These are phyloP conservation scores for Cladosporium sp. DNA, from an alignment of 2,329 filamentous ascomycete species.

Conservation along the genomic window DNA sequence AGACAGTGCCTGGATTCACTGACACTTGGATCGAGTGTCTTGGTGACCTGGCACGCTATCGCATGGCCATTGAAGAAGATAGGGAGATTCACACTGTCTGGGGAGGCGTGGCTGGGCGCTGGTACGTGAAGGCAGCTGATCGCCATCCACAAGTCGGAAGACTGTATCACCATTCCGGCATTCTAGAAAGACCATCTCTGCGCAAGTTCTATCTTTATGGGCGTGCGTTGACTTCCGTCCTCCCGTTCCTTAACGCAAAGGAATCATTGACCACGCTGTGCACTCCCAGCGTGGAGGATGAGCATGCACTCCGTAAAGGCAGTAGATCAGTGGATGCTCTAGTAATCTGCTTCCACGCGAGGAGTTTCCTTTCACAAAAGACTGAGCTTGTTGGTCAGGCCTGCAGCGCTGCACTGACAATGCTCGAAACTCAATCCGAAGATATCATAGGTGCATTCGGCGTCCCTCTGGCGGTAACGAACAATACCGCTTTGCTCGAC, in stretches of 20 bases:
- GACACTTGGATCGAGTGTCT: slow-evolving; percentile 94
- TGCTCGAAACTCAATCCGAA: slow-evolving; percentile 60
- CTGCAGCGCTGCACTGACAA: slow-evolving; percentile 51
- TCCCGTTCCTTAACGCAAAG: slow-evolving; percentile 66
- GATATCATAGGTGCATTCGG: slow-evolving; percentile 38
- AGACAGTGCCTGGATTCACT: slow-evolving; percentile 78
- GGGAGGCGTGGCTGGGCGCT: slow-evolving; percentile 75
- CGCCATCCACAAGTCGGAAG: slow-evolving; percentile 73
- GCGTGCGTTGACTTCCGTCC: slow-evolving; percentile 67
- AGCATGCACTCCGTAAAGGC: slow-evolving; percentile 35
- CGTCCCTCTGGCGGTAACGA: slow-evolving; percentile 60
- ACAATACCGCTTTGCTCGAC: slow-evolving; percentile 55
- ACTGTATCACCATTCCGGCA: slow-evolving; percentile 85
- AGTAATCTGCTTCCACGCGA: slow-evolving; percentile 54
- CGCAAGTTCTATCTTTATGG: slow-evolving; percentile 73
- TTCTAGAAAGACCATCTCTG: slow-evolving; percentile 69
- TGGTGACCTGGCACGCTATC: slow-evolving; percentile 79
- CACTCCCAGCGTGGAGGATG: slow-evolving; percentile 47
- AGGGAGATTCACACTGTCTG: slow-evolving; percentile 70
- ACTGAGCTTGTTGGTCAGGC: slow-evolving; percentile 50
- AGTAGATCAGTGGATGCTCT: slow-evolving; percentile 52
- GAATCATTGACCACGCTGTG: slow-evolving; percentile 72
- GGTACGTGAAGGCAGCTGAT: slow-evolving; percentile 83
- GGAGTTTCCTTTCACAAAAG: slow-evolving; percentile 59
- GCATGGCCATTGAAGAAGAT: slow-evolving; percentile 89